Evolutionary conservation across 2,329 filamentous ascomycete genomes (phyloP).

Genomic region (Monosporascus cannonballus): DNA sequence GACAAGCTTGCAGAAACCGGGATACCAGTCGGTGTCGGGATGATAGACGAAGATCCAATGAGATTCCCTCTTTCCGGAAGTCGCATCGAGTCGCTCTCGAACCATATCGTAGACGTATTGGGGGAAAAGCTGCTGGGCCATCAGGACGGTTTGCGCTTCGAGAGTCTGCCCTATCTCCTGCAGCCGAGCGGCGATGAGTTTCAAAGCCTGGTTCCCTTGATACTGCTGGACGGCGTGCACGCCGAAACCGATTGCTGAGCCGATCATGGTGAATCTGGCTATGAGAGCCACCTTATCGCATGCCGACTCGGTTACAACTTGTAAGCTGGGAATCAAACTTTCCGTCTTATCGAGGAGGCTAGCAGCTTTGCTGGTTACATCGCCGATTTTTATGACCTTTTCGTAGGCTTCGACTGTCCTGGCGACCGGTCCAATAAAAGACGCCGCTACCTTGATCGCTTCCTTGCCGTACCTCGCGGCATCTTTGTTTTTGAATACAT

Average conservation of each 20-base stretch:
- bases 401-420: constrained; percentile 1
- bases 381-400: neutral
- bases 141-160: constrained; percentile 29
- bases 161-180: constrained; percentile 27
- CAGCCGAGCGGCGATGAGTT: constrained; percentile 29
- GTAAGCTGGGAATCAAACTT: constrained; percentile 26
- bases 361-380: neutral
- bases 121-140: constrained; percentile 31
- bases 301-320: constrained; percentile 28
- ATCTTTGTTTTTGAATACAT: neutral
- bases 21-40: constrained; percentile 34
- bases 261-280: constrained; percentile 24
- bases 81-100: constrained; percentile 27
- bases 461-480: neutral
- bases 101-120: constrained; percentile 32
- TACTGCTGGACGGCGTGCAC: constrained; percentile 29
- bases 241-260: constrained; percentile 25
- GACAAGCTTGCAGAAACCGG: constrained; percentile 30
- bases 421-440: neutral
- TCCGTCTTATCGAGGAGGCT: constrained; percentile 1
- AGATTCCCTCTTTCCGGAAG: constrained; percentile 22
- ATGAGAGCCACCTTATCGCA: constrained; percentile 27
- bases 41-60: constrained; percentile 35
- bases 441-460: neutral
- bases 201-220: constrained; percentile 29